Conservation (phyloP, 2,329 filamentous ascomycete species). For the Monosporascus sp. region DNA sequence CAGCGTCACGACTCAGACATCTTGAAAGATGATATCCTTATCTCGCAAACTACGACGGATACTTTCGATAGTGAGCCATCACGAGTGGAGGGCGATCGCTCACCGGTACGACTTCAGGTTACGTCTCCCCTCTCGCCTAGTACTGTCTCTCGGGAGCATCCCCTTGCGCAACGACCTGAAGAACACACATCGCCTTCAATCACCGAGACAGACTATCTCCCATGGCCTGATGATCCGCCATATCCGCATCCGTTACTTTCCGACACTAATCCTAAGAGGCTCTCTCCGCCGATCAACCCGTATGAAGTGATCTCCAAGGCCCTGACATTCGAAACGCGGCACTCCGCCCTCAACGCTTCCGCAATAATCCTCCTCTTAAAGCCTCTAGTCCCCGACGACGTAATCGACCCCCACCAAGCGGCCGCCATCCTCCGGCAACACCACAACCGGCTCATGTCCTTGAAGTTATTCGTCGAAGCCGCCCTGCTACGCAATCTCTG, state of each 20-base stretch:
- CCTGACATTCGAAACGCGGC: conserved; percentile 50
- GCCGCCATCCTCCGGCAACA: conserved; percentile 53
- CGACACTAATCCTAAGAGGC: conserved; percentile 5
- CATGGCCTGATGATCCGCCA: conserved; percentile 50
- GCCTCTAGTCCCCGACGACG: conserved; percentile 47
- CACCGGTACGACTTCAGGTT: conserved; percentile 5
- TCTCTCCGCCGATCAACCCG: conserved; percentile 44
- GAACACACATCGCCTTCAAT: conserved; percentile 36
- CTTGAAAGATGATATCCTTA: conserved; percentile 22
- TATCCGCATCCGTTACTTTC: conserved; percentile 43
- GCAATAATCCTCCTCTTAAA: conserved; percentile 56
- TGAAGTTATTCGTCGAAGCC: conserved; percentile 56
- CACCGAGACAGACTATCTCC: conserved; percentile 54
- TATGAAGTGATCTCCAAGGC: conserved; percentile 48
- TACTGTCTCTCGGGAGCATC: conserved; percentile 6
- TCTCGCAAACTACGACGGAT: conserved; percentile 25
- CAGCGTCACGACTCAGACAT: conserved; percentile 19
- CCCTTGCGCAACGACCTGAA: conserved; percentile 21
- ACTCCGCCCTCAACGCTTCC: conserved; percentile 53
- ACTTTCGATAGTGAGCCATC: conserved; percentile 19
- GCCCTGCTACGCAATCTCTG: conserved; percentile 57
- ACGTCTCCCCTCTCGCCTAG: conserved; percentile 8
- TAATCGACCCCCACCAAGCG: conserved; percentile 52
- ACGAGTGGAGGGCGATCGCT: conserved; percentile 5
- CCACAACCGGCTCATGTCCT: conserved; percentile 52